These are phyloP conservation scores for Colletotrichum navitas DNA, from an alignment of 2,329 filamentous ascomycete genomes.

Conservation along the genomic window DNA sequence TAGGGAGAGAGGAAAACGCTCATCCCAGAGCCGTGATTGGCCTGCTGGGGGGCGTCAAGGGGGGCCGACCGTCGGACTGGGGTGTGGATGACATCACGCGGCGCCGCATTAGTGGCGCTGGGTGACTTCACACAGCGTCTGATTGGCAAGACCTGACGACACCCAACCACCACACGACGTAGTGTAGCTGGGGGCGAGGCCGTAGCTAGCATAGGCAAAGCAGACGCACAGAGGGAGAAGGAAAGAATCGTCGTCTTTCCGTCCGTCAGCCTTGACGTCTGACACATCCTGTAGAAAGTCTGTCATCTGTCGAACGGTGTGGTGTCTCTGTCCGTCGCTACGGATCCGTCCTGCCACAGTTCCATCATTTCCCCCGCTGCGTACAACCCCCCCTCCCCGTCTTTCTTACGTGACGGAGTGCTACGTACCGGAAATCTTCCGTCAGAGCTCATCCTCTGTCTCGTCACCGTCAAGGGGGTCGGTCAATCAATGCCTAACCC, in stretches of 20 bases:
- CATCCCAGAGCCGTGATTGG: constrained; percentile 23
- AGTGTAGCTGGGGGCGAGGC: constrained; percentile 23
- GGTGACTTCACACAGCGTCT: constrained; percentile 37
- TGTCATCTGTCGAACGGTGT: neutral
- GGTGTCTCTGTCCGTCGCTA: constrained; percentile 6
- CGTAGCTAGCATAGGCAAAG: neutral
- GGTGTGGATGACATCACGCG: constrained; percentile 35
- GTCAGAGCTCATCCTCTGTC: constrained; percentile 21
- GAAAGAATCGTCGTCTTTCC: constrained; percentile 20
- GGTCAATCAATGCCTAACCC: constrained; percentile 33
- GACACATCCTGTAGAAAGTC: constrained; percentile 1
- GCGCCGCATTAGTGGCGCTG: constrained; percentile 33
- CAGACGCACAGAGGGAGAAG: constrained; percentile 1
- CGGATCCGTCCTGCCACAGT: constrained; percentile 20
- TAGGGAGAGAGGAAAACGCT: constrained; percentile 30
- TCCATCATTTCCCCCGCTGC: neutral
- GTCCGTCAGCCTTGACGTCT: constrained; percentile 42
- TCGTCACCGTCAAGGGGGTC: constrained; percentile 23
- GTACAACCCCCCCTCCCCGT: neutral
- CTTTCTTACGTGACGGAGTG: constrained; percentile 18
- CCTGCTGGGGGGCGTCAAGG: neutral
- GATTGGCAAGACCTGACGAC: constrained; percentile 40
- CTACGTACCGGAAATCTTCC: constrained; percentile 31
- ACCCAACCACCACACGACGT: constrained; percentile 33
- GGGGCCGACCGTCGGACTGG: constrained; percentile 28